A percentile compares a stretch with the other conserved stretches of the same genome.
Conservation (phyloP, 371 early-diverging fungal genomes). For the Apophysomyces sp. region DNA sequence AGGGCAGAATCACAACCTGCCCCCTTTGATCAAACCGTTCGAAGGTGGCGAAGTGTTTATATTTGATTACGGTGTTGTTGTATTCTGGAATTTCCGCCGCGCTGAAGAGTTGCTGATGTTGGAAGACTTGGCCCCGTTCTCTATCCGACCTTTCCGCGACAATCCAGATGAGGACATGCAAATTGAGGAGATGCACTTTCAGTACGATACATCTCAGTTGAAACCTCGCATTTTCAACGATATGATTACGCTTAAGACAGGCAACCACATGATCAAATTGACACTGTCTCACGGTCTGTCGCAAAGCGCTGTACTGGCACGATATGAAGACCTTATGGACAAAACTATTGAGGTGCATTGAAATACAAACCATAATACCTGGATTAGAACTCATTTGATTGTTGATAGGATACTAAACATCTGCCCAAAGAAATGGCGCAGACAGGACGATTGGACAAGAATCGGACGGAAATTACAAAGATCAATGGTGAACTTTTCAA, state of each 20-base stretch:
- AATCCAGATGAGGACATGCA: slow-evolving; percentile 73
- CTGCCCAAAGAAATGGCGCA: slow-evolving; percentile 52
- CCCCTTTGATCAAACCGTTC: slow-evolving; percentile 33
- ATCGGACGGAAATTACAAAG: slow-evolving; percentile 72
- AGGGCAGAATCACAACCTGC: neutral
- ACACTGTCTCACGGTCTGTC: slow-evolving; percentile 67
- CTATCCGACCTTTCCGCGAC: slow-evolving; percentile 40
- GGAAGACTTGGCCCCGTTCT: slow-evolving; percentile 63
- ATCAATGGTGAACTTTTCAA: slow-evolving; percentile 77
- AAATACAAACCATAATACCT: neutral
- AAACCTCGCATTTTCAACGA: slow-evolving; percentile 71
- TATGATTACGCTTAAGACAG: slow-evolving; percentile 69
- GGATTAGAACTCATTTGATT: neutral
- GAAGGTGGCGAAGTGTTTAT: slow-evolving; percentile 76
- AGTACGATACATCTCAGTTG: slow-evolving; percentile 67
- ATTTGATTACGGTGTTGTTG: slow-evolving; percentile 95
- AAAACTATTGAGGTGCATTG: slow-evolving; percentile 58
- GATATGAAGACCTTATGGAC: slow-evolving; percentile 70
- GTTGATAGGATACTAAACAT: slow-evolving; percentile 46
- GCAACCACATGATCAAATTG: slow-evolving; percentile 81
- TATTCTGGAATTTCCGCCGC: slow-evolving; percentile 94
- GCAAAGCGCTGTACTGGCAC: slow-evolving; percentile 70
- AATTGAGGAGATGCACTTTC: slow-evolving; percentile 91
- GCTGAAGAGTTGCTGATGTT: slow-evolving; percentile 80
- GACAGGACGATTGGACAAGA: slow-evolving; percentile 48